Base-by-base conservation (phyloP, 208 protist genomes). In the Leptomonas seymouri region DNA sequence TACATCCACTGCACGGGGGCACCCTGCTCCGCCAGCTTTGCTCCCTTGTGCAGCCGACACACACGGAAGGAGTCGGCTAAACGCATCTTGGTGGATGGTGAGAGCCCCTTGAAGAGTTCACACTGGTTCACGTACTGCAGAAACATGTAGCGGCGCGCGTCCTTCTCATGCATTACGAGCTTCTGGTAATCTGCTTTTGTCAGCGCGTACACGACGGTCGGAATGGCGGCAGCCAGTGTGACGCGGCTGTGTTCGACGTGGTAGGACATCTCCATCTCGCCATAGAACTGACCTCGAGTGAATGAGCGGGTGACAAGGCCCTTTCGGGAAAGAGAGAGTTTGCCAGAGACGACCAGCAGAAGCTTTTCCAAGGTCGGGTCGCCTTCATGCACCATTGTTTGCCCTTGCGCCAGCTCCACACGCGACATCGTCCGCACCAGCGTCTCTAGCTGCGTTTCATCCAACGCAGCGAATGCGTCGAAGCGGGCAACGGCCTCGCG, bases 1-100 rank as follows among this genome's bases (percentile, higher is more conserved):
- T 90, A 90, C 62, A 96, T 76, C 87, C 88, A 94, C 69, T 93
- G 81, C 45, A 93, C 83, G 9, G 73, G 64, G 18, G 72, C 64
- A 14, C 85, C 81, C 27, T 79, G 74, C 44, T 79, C 56, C 27
- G 78, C 66, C 20, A 96, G 67, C 11, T 74, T 63, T 39, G 65
- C 63, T 0, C 82, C 85, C 28, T 81, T 66, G 30, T 73, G 54
- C 56, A 92, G 66, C n/a, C 62, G 77, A 34, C 78, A 78, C 25
- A 93, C 78, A 20, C 80, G 81, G 36, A 96, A 76, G 23, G 73
- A 67, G 53, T 85, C 79, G 20, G 84, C 85, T n/a, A 96, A 46
- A 0, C 78, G 81, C 56, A 73, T 67, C 65, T 87, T 86, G 25
- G 66, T 74, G 18, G 44, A 67, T 0, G 69, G 55, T 14, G 86